Base-by-base conservation (phyloP, 2,329 filamentous ascomycete genomes). In the Xylariaceae sp. region DNA sequence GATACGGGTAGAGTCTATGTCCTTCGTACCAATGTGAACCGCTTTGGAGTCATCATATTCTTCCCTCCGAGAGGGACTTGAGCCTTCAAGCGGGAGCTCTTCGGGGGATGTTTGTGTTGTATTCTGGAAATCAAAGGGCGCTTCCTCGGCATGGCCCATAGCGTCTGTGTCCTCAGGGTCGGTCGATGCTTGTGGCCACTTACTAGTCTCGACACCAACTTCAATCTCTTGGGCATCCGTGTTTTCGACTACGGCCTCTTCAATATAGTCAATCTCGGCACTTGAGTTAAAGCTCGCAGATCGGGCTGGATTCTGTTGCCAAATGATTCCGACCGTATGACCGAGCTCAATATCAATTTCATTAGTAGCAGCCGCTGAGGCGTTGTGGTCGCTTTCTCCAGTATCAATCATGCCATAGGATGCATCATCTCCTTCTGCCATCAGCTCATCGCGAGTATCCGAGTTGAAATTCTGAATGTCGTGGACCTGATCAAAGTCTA, bases 321-420 rank as follows among this genome's bases (percentile, higher is more conserved):
- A 70, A 6, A 64, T 42, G 29, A 54, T 53, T 29, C 66, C 64
- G 10, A 65, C 63, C 10, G 61, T 30, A 21, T 64, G 63, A 13
- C 64, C 67, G 50, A 71, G 58, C 24, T 70, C 67, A 44, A 69
- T 66, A 18, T 70, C 69, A 48, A 67, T 65, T 23, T 70, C 68
- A 53, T 66, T 68, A 18, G 56, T 55, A 39, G 58, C 43, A 16
- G 60, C 35, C 2, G 61, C 58, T 1, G 50, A 45, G 18, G 61
- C 62, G 29, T 66, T 62, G 23, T 63, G 66, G 20, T 64, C 63
- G 27, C 64, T 50, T 16, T 70, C 67, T 37, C 67, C 64, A 15
- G 62, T 64, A 52, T 71, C 69, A 32, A 70, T 60, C 68, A 71
- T 71, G 27, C 66, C 65, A 43, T 67, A 70, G 3, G 67, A 68